Evolutionary conservation across 2,329 filamentous ascomycete species (phyloP), one percentile per base, ranked within the genome.

Genomic region (Colletotrichum shisoi): DNA sequence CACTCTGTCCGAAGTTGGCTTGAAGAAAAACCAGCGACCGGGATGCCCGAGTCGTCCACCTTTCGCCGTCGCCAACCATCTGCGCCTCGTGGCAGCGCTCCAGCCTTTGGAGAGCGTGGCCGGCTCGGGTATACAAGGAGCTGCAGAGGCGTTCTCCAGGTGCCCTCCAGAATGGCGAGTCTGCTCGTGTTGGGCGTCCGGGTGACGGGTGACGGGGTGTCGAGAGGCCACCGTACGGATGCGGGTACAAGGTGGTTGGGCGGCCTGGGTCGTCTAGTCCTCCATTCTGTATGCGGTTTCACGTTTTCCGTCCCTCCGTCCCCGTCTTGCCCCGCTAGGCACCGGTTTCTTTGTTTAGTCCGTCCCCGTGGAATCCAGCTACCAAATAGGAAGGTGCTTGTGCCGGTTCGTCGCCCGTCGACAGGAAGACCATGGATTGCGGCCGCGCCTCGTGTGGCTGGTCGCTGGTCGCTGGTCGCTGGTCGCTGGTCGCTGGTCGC

Each of bases 121-220:
- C 8, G 13, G 39, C 24, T n/a, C 27, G 13, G 40, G 34, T 19
- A 57, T 57, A 24, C 40, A 45, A 45, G 53, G 24, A 57, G 53
- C 21, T 15, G 17, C 40, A 45, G 53, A 13, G 17, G 12, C 12
- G 40, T 57, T 57, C 9, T n/a, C 21, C n/a, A 21, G 44, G 39
- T 12, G 13, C 3, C 21, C 37, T 27, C 13, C 8, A 24, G 42
- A 21, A n/a, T 21, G 31, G 31, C 31, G 31, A 34, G 31, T 9
- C 31, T 8, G 31, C 31, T 34, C 8, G 31, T 8, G 31, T 34
- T 34, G 7, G 7, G 31, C 31, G 7, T 9, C 31, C 7, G 27
- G 27, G 7, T 7, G 27, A 31, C 27, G 27, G 27, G 27, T 31
- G 31, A 9, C 8, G 7, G 27, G 27, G 27, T 31, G 31, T 34